Percentiles rank a stretch among this genome's conserved stretches.
phyloP scores from a whole-genome alignment of 2,329 filamentous ascomycete species.

The Aureobasidium sp. region DNA sequence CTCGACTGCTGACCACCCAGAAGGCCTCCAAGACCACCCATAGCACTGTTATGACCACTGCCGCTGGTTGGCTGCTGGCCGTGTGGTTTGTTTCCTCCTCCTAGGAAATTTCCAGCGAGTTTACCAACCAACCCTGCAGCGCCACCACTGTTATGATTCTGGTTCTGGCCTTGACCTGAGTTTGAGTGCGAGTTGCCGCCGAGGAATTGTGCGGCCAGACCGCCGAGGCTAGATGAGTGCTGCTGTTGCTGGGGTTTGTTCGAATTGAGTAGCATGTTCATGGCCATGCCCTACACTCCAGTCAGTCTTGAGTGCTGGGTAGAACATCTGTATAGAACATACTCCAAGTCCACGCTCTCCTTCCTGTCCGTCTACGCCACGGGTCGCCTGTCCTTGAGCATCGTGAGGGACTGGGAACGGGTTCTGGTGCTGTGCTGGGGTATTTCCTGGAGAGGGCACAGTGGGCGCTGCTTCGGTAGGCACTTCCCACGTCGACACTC shows the following conservation, averaged over 20 bases:
- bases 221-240: constrained; percentile 22
- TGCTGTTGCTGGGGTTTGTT: constrained; percentile 24
- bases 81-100: constrained; percentile 19
- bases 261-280: constrained; percentile 24
- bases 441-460: constrained; percentile 32
- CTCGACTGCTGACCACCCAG: constrained; percentile 18
- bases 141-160: constrained; percentile 15
- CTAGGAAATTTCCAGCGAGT: constrained; percentile 20
- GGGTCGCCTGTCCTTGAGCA: constrained; percentile 19
- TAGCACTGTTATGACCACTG: constrained; percentile 17
- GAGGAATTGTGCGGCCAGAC: constrained; percentile 27
- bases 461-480: constrained; percentile 33
- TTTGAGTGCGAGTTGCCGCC: constrained; percentile 20
- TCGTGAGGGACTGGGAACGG: constrained; percentile 28
- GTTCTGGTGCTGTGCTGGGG: constrained; percentile 29
- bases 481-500: constrained; percentile 35
- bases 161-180: constrained; percentile 13
- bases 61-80: constrained; percentile 3
- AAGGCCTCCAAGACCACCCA: constrained; percentile 20
- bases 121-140: constrained; percentile 20
- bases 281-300: constrained; percentile 20
- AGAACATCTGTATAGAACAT: neutral
- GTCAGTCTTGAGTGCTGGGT: neutral
- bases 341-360: constrained; percentile 24
- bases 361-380: constrained; percentile 22